Evolutionary conservation across 192 early-diverging fungal species (phyloP), one percentile per base, ranked within the genome.

Genomic region (Dispira parvispora): DNA sequence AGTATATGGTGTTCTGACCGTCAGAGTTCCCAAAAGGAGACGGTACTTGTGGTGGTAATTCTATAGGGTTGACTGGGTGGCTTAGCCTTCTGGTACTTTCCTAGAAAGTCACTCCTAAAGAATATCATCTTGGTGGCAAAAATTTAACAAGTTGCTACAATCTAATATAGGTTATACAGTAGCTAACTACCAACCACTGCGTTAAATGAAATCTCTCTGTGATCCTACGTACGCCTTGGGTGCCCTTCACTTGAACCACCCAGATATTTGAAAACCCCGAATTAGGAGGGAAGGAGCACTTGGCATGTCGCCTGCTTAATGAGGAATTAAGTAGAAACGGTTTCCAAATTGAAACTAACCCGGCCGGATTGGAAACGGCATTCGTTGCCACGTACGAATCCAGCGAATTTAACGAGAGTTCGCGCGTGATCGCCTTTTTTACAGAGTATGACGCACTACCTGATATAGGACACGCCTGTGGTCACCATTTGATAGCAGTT

Each of bases 401-500:
- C 20, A 75, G 69, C 10, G 50, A 62, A 5, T 55, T 21, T 26
- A 9, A 55, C 53, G 53, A 68, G 16, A 55, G 65, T n/a, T 78
- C 73, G 9, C 73, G 71, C 25, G 63, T 69, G 9, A 65, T 88
- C 25, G 83, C 79, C 27, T 82, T 82, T 50, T 75, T 78, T 45
- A 79, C 80, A 23, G 80, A 86, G 53, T 83, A 78, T 57, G 84
- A 88, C 68, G 82, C 84, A 9, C 61, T 89, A 27, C 86, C 84
- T 18, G 75, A 68, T 3, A 73, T 86, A 18, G 83, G 85, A 6
- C 78, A 85, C 32, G 83, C 73, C 14, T 86, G 82, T 56, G 84
- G 84, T 20, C 83, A 90, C 66, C 87, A 87, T 63, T 63, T 87
- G 53, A 89, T 89, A 62, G 84, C 84, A 1, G 81, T 87, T 52